Evolutionary conservation across 441 rosid genomes (phyloP), one percentile per base, ranked within the genome.

Genomic region (Erodium trifolium): DNA sequence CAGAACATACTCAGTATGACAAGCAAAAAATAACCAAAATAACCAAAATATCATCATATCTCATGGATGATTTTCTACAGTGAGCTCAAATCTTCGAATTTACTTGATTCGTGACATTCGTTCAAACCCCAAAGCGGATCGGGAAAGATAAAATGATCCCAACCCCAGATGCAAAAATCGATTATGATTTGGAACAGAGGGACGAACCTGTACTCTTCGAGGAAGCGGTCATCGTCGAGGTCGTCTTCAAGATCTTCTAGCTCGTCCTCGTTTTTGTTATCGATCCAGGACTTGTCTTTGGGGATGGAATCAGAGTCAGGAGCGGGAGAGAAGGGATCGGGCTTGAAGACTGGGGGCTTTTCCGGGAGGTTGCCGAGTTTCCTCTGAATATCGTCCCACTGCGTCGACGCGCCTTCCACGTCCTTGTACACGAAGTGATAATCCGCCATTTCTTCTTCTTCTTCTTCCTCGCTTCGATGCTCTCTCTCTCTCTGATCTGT

Each of bases 361-460:
- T 73, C 80, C 1, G 97, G 97, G n/a, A 95, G 82, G 75, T 92
- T 95, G 16, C 98, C 99, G 53, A 95, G 83, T 83, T 90, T 95
- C 81, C 96, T 80, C 76, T 95, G 99, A 39, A 95, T 90, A 74
- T 95, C 98, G 75, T 95, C 99, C 99, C 99, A 92, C 71, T 95
- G 95, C 12, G 99, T 92, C 55, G 99, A 92, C 12, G 99, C 83
- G 68, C 99, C 99, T 68, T 92, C 98, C 0, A 88, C 80, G 77
- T 95, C 99, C 78, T 92, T 95, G 87, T 92, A 89, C 67, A 95
- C 92, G 67, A 84, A 92, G 78, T 95, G 99, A 78, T 95, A 95
- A 77, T 95, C 95, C 68, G 83, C 96, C 99, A 95, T 31, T 31
- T 95, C 68, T 5, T 64, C 55, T 5, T 14, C 18, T 29, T 31